These are phyloP conservation scores for Globisporangium lucens DNA, from an alignment of 352 stramenopile species.

Conservation along the genomic window DNA sequence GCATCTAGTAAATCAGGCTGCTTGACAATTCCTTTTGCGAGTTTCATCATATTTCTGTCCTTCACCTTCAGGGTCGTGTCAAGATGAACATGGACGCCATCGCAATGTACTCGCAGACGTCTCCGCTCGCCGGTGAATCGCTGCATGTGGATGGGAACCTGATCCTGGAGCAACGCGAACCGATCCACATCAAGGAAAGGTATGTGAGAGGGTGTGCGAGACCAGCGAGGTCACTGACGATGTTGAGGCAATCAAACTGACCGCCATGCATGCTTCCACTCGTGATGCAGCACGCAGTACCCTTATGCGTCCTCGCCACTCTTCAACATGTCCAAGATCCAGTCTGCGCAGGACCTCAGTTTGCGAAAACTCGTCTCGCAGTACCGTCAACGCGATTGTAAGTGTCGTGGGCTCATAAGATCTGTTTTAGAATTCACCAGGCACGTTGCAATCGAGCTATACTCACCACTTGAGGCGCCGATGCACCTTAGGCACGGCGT, in stretches of 20 bases:
- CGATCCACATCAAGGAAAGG: constrained; percentile 41
- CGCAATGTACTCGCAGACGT: constrained; percentile 35
- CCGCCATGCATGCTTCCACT: not conserved
- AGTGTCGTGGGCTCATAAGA: constrained; percentile 5
- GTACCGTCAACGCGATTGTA: constrained; percentile 53
- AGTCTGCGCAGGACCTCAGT: constrained; percentile 34
- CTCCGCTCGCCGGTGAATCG: constrained; percentile 28
- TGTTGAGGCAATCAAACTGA: not conserved
- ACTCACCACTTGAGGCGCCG: not conserved
- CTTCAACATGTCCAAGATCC: constrained; percentile 37
- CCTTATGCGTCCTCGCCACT: constrained; percentile 36
- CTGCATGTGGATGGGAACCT: constrained; percentile 61
- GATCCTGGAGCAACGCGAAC: constrained; percentile 42
- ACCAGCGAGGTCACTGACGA: not conserved
- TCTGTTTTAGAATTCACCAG: not conserved
- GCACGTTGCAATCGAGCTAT: not conserved
- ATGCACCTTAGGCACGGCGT: constrained; percentile 27
- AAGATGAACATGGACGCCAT: constrained; percentile 71
- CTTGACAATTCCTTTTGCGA: too few relatives aligned
- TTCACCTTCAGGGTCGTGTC: constrained; percentile 26
- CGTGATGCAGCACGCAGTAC: constrained; percentile 26
- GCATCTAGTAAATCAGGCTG: too few relatives aligned
- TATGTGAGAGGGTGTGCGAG: constrained; percentile 6
- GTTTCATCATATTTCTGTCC: not conserved
- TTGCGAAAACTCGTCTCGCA: constrained; percentile 30